Percentiles rank a stretch among this genome's conserved stretches.
These are phyloP conservation scores for Trebouxia sp. DNA, from an alignment of 139 green algal genomes.

Conservation along the genomic window DNA sequence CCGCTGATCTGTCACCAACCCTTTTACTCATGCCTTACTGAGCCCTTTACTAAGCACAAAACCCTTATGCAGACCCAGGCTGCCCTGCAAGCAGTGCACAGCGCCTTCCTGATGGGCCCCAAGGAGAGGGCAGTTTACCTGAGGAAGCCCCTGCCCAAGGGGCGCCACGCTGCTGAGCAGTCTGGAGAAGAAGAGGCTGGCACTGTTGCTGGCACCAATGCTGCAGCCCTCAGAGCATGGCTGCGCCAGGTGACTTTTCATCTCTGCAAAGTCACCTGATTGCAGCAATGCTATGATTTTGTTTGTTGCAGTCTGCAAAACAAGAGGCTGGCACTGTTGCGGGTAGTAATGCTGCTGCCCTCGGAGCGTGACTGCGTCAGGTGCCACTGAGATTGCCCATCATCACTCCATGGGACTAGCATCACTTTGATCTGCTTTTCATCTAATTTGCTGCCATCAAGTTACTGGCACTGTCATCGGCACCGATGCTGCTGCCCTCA, in stretches of 20 bases:
- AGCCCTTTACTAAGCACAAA: too few species aligned
- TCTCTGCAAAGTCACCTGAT: too few species aligned
- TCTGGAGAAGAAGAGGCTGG: conserved; percentile 43
- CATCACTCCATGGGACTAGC: not conserved
- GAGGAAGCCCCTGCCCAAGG: conserved; percentile 30
- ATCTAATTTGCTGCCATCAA: not conserved
- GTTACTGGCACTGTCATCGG: too few species aligned
- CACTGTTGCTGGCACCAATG: conserved; percentile 43
- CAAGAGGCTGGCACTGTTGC: conserved; percentile 49
- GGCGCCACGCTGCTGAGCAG: not conserved
- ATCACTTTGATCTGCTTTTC: not conserved
- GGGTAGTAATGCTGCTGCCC: conserved; percentile 32
- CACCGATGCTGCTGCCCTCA: too few species aligned
- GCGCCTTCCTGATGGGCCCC: conserved; percentile 60
- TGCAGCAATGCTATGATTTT: too few species aligned
- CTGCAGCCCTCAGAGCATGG: conserved; percentile 43
- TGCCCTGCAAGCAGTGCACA: conserved; percentile 34
- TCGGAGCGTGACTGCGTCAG: conserved; percentile 53
- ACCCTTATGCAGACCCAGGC: conserved; percentile 37
- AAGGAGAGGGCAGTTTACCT: conserved; percentile 69
- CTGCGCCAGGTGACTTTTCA: too few species aligned
- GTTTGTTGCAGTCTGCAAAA: conserved; percentile 30
- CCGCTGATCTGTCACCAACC: too few species aligned
- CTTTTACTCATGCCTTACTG: too few species aligned
- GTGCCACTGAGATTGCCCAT: too few species aligned